Base-by-base conservation (phyloP, 345 rosid species). In the Populus nigra region DNA sequence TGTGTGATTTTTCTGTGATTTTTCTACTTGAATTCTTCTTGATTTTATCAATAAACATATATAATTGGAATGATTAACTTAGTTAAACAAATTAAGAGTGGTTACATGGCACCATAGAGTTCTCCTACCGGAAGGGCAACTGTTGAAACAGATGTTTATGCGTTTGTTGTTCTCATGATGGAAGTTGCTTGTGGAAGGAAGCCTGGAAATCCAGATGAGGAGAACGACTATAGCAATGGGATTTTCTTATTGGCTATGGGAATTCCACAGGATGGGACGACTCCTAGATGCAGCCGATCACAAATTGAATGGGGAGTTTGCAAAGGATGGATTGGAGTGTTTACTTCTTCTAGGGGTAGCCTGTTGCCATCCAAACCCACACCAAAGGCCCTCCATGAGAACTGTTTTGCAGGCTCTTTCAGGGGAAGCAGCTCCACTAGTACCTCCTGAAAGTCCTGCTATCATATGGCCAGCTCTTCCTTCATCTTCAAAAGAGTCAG, bases 51-150 rank as follows among this genome's bases (percentile, higher is more conserved):
- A 33, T 33, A 33, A 33, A 3, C 4, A 0, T 0, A 4, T 33
- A 0, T 33, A 33, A 33, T 33, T 33, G 5, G 5, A 33, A 0
- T 33, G 5, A 33, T 33, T 33, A 33, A 0, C 5, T 33, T 33
- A 33, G 36, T 33, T 33, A 33, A 1, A 92, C 96, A 0, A 87
- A 83, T 33, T 33, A 33, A 8, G 94, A 86, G 79, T 0, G 94
- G 94, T 3, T 94, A 94, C 79, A 94, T 94, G 93, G 93, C 98
- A 29, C 97, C 98, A 0, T 96, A 94, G 82, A 85, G 83, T 69
- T 81, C 90, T 25, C 87, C 88, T 2, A 87, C 84, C 0, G 89
- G 93, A 20, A 81, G 92, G 78, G 94, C 91, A 5, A 90, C 92
- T 0, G 72, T 89, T 8, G 90, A 92, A 74, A 92, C 92, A 0